Conservation (phyloP, 768 basidiomycete species). For the Podaxis sp. region DNA sequence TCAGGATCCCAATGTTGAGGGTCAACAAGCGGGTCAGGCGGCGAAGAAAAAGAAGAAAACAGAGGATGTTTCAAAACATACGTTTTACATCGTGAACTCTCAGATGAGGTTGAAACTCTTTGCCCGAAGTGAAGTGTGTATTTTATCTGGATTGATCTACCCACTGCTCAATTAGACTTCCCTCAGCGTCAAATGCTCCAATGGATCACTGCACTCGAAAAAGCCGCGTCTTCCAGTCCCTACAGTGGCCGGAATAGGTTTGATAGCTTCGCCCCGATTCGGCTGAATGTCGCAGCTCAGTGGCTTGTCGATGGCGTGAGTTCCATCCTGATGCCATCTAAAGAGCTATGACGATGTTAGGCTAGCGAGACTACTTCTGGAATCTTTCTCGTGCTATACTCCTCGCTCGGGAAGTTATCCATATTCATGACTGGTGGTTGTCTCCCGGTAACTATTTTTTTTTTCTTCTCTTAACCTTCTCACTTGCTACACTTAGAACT, state of each 20-base stretch:
- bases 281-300: conserved; percentile 91
- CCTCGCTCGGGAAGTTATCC: conserved; percentile 84
- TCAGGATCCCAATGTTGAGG: conserved; percentile 25
- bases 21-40: conserved; percentile 9
- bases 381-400: conserved; percentile 89
- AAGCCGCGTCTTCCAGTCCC: conserved; percentile 70
- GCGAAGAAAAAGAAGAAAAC: conserved; percentile 23
- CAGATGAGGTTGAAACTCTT: conserved; percentile 86
- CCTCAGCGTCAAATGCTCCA: conserved; percentile 91
- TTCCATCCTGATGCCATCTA: conserved; percentile 16
- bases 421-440: conserved; percentile 99
- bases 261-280: conserved; percentile 90
- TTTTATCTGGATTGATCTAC: background rate
- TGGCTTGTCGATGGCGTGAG: conserved; percentile 97
- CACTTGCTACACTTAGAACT: conserved; percentile 51
- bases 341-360: conserved; percentile 14
- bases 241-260: conserved; percentile 86
- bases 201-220: conserved; percentile 91
- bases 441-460: conserved; percentile 63
- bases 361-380: conserved; percentile 98
- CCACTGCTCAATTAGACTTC: background rate
- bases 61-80: conserved; percentile 84
- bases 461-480: background rate
- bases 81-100: conserved; percentile 90
- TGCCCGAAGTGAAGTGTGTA: conserved; percentile 79